Conservation (phyloP, 768 basidiomycete species). For the Leucocoprinus sp. region DNA sequence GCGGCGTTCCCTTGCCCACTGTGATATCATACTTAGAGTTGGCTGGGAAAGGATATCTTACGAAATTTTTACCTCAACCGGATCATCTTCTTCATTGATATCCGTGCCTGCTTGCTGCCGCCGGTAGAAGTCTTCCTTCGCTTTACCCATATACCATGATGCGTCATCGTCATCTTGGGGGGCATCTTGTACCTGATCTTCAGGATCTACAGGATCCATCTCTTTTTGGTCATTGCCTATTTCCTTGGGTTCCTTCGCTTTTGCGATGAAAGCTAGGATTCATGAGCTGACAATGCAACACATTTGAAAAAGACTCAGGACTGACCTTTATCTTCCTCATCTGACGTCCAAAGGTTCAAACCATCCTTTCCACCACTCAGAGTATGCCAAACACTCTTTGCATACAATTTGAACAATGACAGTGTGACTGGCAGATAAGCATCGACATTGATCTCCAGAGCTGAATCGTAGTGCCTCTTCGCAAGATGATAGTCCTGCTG, state of each 20-base stretch:
- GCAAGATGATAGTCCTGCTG: constrained; percentile 95
- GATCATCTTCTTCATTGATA: constrained; percentile 56
- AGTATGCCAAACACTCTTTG: constrained; percentile 79
- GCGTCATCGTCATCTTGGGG: constrained; percentile 49
- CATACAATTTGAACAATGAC: constrained; percentile 75
- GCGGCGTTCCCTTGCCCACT: constrained; percentile 76
- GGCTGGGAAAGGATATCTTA: background rate
- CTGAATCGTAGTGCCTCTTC: constrained; percentile 90
- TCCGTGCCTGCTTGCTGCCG: constrained; percentile 33
- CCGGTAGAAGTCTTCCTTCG: constrained; percentile 67
- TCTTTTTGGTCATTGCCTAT: constrained; percentile 30
- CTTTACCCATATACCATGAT: constrained; percentile 78
- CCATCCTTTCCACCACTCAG: constrained; percentile 63
- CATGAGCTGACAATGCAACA: background rate
- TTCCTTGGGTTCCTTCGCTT: constrained; percentile 27
- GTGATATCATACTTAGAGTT: constrained; percentile 4
- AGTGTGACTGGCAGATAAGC: constrained; percentile 84
- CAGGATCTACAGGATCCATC: constrained; percentile 20
- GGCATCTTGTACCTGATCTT: constrained; percentile 26
- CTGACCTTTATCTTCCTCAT: constrained; percentile 40
- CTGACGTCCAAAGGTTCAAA: constrained; percentile 56
- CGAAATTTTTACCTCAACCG: constrained; percentile 46
- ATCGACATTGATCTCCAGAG: constrained; percentile 79
- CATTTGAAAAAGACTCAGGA: background rate
- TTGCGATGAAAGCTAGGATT: constrained; percentile 12